Percentiles rank a stretch among this genome's conserved stretches.
These are phyloP conservation scores for Calonectria crousiana DNA, from an alignment of 2,329 filamentous ascomycete species.

Conservation along the genomic window DNA sequence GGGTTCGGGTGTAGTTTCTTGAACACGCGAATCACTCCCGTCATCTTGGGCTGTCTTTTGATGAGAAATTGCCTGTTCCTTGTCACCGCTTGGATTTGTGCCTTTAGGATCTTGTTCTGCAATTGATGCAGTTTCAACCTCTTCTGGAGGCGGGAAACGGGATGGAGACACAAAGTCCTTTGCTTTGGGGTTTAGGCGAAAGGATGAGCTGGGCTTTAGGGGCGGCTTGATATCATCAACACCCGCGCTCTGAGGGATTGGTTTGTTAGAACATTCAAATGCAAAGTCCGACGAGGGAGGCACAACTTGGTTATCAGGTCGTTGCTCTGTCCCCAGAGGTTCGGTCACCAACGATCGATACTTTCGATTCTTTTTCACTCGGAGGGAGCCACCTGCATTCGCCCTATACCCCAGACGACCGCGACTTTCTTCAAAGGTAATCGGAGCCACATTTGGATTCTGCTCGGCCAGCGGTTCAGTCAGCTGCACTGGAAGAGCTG, in stretches of 20 bases:
- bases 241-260: not conserved
- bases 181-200: constrained; percentile 27
- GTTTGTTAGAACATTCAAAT: constrained; percentile 18
- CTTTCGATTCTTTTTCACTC: constrained; percentile 47
- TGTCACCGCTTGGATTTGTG: constrained; percentile 16
- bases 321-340: constrained; percentile 33
- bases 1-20: not conserved
- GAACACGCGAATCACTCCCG: constrained; percentile 1
- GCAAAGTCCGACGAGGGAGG: constrained; percentile 31
- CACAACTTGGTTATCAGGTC: constrained; percentile 8
- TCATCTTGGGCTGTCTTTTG: not conserved
- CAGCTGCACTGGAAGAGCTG: not conserved
- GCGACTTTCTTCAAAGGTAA: constrained; percentile 24
- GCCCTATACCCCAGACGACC: constrained; percentile 41
- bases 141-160: not conserved
- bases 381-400: constrained; percentile 50
- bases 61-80: not conserved
- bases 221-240: too few relatives aligned
- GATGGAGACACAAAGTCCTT: constrained; percentile 41
- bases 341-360: constrained; percentile 30
- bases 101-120: not conserved
- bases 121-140: not conserved
- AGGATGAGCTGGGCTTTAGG: not conserved
- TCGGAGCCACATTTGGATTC: constrained; percentile 20
- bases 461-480: not conserved